Evolutionary conservation across 768 basidiomycete genomes (phyloP), one percentile per base, ranked within the genome.

Genomic region (Galerina sulciceps): DNA sequence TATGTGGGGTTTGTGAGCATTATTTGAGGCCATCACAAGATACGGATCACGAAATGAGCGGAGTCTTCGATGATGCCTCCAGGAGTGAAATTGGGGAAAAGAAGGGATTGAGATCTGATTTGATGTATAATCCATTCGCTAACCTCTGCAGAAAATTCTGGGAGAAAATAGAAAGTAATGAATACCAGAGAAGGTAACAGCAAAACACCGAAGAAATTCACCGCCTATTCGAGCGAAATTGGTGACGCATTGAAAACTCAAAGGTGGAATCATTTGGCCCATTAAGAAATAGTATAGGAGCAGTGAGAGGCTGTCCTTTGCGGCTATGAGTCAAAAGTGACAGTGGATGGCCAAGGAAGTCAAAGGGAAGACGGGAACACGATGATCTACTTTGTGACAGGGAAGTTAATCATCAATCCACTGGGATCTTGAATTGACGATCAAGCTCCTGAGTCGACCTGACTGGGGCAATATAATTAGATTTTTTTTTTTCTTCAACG

Each of bases 41-140:
- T 55, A 62, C 60, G 57, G 63, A 69, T 69, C 66, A 69, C 66
- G 68, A 69, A 66, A 67, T 52, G 48, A 69, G 58, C 68, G 68
- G 68, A 61, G 51, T 43, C 65, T 60, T 64, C 36, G 53, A 61
- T 14, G 57, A 61, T 57, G 62, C 57, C 45, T 57, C 49, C 53
- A 47, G 48, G 50, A 48, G n/a, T 36, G 38, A 37, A 47, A 53
- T 57, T 53, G 51, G 54, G 51, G 58, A 49, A 57, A 57, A 53
- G 36, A 46, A 44, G 48, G 40, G 38, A 48, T 50, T 57, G 14
- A 50, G 46, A 46, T 6, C 35, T 42, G 42, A 34, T 50, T 38
- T 53, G 45, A 35, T 54, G 8, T 31, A 46, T 2, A 22, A 37
- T 44, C 13, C 36, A 34, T 22, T 35, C 37, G 38, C 40, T 47